Conservation (phyloP, 2,329 filamentous ascomycete species). For the Xylaria polymorpha region DNA sequence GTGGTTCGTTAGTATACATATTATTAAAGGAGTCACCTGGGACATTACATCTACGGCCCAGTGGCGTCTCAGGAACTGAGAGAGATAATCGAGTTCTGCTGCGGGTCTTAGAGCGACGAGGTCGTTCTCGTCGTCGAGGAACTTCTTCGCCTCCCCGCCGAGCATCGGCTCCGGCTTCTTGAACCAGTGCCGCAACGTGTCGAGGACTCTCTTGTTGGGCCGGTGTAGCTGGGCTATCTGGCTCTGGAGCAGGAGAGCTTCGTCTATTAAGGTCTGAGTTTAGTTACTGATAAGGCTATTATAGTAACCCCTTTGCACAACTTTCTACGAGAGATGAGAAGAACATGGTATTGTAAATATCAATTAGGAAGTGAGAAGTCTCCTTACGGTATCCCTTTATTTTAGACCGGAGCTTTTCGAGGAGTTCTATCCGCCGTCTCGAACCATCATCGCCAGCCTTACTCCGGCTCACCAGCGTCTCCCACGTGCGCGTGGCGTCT, state of each 20-base stretch:
- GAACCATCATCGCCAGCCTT: neutral
- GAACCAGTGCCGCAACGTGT: conserved; percentile 15
- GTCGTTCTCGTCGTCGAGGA: conserved; percentile 15
- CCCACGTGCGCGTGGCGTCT: conserved; percentile 17
- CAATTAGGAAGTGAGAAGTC: neutral
- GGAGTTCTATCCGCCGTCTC: conserved; percentile 9
- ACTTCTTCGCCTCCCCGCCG: conserved; percentile 18
- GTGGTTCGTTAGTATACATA: neutral
- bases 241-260: conserved; percentile 32
- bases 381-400: conserved; percentile 27
- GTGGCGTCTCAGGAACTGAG: conserved; percentile 15
- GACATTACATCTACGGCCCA: neutral
- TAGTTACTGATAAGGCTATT: too few species aligned
- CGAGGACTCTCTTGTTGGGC: conserved; percentile 22
- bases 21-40: neutral
- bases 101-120: conserved; percentile 20
- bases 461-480: conserved; percentile 19
- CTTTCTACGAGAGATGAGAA: too few species aligned
- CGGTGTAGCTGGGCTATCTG: conserved; percentile 22
- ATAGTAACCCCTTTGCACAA: too few species aligned
- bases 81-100: conserved; percentile 19
- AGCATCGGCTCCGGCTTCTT: conserved; percentile 13
- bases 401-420: neutral
- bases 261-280: conserved; percentile 23
- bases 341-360: too few species aligned